Base-by-base conservation (phyloP, 2,329 filamentous ascomycete genomes). In the Penicillium paneum region DNA sequence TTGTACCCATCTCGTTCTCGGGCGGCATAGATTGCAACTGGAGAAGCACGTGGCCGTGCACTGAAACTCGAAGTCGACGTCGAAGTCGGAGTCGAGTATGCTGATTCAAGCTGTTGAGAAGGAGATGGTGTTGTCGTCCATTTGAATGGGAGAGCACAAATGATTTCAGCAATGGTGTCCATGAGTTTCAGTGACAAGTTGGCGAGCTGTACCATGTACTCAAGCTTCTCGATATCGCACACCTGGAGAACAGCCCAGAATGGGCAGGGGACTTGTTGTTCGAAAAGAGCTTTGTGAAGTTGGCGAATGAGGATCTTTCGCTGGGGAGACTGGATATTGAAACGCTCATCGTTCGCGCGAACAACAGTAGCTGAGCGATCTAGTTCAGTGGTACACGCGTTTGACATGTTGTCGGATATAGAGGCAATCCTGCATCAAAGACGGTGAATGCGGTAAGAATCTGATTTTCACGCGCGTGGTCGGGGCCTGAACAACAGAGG, bases 181-280 rank as follows among this genome's bases (percentile, higher is more conserved):
- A 49, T 34, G 8, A 42, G 31, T 19, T 32, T 26, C 8, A 15
- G 2, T 24, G 54, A 56, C 7, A 56, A 28, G n/a, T 24, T 4
- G 12, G 42, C 41, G 3, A 55, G 34, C 13, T 56, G 31, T 7
- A 39, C 8, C 1, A 54, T 12, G 19, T 11, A 47, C 5, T 46
- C 39, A 8, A 56, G 45, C 17, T 38, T 54, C 12, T 31, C 13
- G n/a, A 58, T 24, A 19, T 58, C 56, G 8, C 52, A 55, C 6
- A 58, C 6, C 13, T 58, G 56, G 4, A 58, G 3, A n/a, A 55
- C 17, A 5, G 56, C 56, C 56, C 56, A 58, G 10, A 56, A 32
- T 44, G 43, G 36, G 2, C 40, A 28, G 4, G 53, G 35, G 8
- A 58, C 35, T 19, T 12, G 10, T 13, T 50, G 13, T 3, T 13